A percentile compares a stretch with the other conserved stretches of the same genome.
Evolutionary conservation across 176 grass and related monocot species (phyloP).

Genomic region (Chrysopogon serrulatus): DNA sequence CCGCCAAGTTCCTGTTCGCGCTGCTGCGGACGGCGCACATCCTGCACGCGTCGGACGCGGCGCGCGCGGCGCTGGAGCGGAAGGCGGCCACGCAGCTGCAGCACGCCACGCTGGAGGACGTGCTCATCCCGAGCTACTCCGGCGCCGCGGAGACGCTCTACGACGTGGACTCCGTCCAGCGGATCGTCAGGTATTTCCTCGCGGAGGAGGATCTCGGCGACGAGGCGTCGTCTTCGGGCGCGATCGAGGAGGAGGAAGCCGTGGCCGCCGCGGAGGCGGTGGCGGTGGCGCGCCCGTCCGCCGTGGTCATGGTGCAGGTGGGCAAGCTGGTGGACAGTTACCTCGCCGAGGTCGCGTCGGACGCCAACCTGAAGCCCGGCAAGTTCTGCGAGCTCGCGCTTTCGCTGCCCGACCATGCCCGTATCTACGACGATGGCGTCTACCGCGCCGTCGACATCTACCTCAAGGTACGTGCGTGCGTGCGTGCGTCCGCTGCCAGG

Average conservation of each 20-base stretch:
- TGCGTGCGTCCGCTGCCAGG: neutral
- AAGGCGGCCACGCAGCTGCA: slow-evolving; percentile 71
- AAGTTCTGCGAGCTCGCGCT: slow-evolving; percentile 77
- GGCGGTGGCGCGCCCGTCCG: slow-evolving; percentile 11
- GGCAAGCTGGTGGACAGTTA: slow-evolving; percentile 88
- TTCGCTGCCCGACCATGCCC: slow-evolving; percentile 62
- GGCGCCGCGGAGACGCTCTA: slow-evolving; percentile 70
- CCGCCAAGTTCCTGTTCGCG: slow-evolving; percentile 72
- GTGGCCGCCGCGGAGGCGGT: neutral
- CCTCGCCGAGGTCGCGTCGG: slow-evolving; percentile 81
- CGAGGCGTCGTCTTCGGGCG: neutral
- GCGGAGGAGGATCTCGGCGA: neutral
- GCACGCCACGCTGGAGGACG: slow-evolving; percentile 64
- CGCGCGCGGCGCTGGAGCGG: slow-evolving; percentile 49
- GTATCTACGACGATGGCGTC: slow-evolving; percentile 81
- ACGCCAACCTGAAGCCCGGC: slow-evolving; percentile 66
- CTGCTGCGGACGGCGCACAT: slow-evolving; percentile 73
- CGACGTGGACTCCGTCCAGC: slow-evolving; percentile 76
- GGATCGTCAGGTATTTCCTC: slow-evolving; percentile 66
- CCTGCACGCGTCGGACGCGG: slow-evolving; percentile 48
- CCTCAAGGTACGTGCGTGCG: slow-evolving; percentile 53
- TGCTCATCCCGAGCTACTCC: slow-evolving; percentile 87
- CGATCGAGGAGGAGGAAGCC: slow-evolving; percentile 24
- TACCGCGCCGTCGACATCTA: slow-evolving; percentile 89
- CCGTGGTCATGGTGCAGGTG: slow-evolving; percentile 43